Base-by-base conservation (phyloP, 2,329 filamentous ascomycete species). In the Coleophoma eucalyptorum region DNA sequence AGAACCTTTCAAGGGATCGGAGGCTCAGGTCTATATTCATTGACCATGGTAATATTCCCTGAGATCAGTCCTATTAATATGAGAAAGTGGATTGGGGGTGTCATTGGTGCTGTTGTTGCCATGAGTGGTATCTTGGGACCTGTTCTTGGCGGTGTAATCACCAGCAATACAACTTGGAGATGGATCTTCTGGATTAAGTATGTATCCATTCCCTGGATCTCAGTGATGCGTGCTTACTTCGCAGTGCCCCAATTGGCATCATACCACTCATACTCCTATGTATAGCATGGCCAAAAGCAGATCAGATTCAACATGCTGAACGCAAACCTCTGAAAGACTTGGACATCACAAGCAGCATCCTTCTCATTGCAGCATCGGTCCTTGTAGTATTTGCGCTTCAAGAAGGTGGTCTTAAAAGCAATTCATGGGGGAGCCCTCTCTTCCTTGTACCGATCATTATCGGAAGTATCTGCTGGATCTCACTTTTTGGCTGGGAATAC, bases 171-270 rank as follows among this genome's bases (percentile, higher is more conserved):
- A 5, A 53, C 48, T 10, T 61, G 56, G 56, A 50, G 53, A 46
- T 61, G 58, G 58, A 69, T 81, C 2, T 83, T 83, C 62, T 82
- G 77, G 76, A 77, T 83, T 59, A 83, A 83, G 77, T 79, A 58
- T 45, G 73, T 65, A 43, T 19, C 5, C 5, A 19, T 13, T 13
- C 13, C 16, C 10, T 5, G 7, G n/a, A 31, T 2, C 10, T 26
- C 10, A 8, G 2, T 4, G 35, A 62, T 40, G 21, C 21, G 44
- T 42, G 51, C 60, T 63, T 45, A 62, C 40, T 4, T 19, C 15
- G 3, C 42, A 80, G 77, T 56, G 77, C 74, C 1, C 79, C 79
- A 1, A 63, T 81, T 15, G 76, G 77, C 3, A 58, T 62, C 41
- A 54, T 72, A 1, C 75, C 78, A 2, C 60, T 78, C 26, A 45